These are phyloP conservation scores for Pseudogymnoascus sp. DNA, from an alignment of 2,329 filamentous ascomycete genomes.

Conservation along the genomic window DNA sequence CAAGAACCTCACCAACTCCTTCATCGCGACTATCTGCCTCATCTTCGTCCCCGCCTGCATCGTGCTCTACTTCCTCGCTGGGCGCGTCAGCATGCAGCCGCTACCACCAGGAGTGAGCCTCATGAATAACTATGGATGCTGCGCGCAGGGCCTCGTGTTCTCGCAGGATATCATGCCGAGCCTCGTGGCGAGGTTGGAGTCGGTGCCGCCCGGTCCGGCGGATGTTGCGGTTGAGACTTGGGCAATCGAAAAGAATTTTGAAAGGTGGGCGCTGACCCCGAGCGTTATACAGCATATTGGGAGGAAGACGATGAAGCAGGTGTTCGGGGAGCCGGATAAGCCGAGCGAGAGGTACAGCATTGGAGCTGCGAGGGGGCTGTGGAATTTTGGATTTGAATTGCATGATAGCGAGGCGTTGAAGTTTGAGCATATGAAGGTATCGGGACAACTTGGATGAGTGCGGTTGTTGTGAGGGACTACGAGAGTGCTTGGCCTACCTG, in stretches of 20 bases:
- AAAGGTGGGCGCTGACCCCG: conserved; percentile 33
- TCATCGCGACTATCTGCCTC: conserved; percentile 9
- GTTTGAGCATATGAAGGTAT: conserved; percentile 4
- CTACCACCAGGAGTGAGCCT: conserved; percentile 23
- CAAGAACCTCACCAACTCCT: conserved; percentile 6
- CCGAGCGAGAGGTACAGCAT: background rate
- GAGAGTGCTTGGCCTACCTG: background rate
- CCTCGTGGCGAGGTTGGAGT: conserved; percentile 22
- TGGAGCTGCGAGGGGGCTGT: conserved; percentile 10
- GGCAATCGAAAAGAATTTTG: conserved; percentile 24
- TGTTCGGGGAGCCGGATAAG: conserved; percentile 10
- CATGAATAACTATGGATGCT: conserved; percentile 35
- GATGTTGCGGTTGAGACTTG: conserved; percentile 33
- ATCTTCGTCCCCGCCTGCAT: conserved; percentile 13
- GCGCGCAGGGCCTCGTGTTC: conserved; percentile 33
- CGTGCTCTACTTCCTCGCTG: conserved; percentile 16
- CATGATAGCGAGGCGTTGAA: background rate
- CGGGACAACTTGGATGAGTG: background rate
- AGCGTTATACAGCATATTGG: conserved; percentile 35
- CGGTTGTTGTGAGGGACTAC: background rate
- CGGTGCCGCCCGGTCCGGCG: conserved; percentile 21
- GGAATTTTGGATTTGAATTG: conserved; percentile 18
- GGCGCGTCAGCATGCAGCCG: conserved; percentile 15
- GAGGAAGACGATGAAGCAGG: conserved; percentile 17
- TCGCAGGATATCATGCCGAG: conserved; percentile 21